Conservation (phyloP, 495 filamentous ascomycete species). For the Penicillium subrubescens region DNA sequence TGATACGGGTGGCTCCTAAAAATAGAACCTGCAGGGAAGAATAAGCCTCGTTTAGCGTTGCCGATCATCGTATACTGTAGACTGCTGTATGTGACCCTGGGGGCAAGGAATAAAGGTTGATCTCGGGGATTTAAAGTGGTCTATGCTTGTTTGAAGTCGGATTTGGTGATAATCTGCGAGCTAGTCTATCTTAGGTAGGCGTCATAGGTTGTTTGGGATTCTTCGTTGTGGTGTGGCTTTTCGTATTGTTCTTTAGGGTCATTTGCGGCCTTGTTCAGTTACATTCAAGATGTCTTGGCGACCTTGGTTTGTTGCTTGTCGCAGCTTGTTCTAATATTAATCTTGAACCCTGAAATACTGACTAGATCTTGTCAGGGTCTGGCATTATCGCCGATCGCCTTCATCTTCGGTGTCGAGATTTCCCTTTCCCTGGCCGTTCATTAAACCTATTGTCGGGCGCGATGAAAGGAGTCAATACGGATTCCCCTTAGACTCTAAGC, state of each 20-base stretch:
- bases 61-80: constrained; percentile 2
- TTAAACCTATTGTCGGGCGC: too few species aligned
- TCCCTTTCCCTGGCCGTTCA: too few species aligned
- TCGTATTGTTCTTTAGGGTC: not conserved
- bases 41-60: constrained; percentile 7
- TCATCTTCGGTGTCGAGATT: not conserved
- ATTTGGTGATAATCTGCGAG: not conserved
- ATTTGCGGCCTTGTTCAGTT: not conserved
- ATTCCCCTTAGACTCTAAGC: too few species aligned
- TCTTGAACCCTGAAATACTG: not conserved
- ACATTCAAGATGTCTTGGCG: not conserved
- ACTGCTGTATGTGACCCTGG: not conserved
- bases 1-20: constrained; percentile 5
- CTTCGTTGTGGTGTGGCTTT: not conserved
- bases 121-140: not conserved
- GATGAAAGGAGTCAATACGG: too few species aligned
- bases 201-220: not conserved
- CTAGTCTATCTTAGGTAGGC: not conserved
- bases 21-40: constrained; percentile 6
- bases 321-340: not conserved
- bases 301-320: not conserved
- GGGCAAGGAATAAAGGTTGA: not conserved
- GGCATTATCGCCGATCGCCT: not conserved
- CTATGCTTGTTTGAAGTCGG: not conserved
- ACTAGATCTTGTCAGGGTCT: not conserved